Percentiles rank a stretch among this genome's conserved stretches.
Conservation (phyloP, 371 early-diverging fungal species). For the Enteropsectra breve region DNA sequence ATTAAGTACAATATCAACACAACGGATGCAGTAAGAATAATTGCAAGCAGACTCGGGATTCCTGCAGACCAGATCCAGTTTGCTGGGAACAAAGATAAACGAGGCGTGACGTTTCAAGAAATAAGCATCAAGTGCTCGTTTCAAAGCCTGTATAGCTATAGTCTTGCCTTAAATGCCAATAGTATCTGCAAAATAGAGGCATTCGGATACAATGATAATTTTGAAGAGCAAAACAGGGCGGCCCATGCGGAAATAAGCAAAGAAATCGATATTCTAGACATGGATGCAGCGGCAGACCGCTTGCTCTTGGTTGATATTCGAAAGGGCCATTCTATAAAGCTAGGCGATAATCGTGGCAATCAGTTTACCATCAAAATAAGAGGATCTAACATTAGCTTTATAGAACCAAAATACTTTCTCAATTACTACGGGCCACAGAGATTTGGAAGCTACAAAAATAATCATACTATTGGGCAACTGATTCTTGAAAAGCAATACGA, state of each 20-base stretch:
- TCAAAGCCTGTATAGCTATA: slow-evolving; percentile 38
- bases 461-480: slow-evolving; percentile 73
- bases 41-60: slow-evolving; percentile 52
- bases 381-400: not conserved
- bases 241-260: slow-evolving; percentile 3
- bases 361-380: slow-evolving; percentile 48
- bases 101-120: slow-evolving; percentile 79
- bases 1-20: slow-evolving; percentile 51
- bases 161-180: slow-evolving; percentile 1
- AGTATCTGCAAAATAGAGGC: not conserved
- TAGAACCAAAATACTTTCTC: slow-evolving; percentile 63
- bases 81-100: slow-evolving; percentile 94
- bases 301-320: slow-evolving; percentile 37
- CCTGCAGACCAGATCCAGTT: slow-evolving; percentile 63
- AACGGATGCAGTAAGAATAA: slow-evolving; percentile 34
- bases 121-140: slow-evolving; percentile 63
- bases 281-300: not conserved
- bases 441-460: slow-evolving; percentile 77
- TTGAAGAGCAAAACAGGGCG: slow-evolving; percentile 10
- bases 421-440: slow-evolving; percentile 97
- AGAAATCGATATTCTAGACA: slow-evolving; percentile 1
- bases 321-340: slow-evolving; percentile 22
- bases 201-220: slow-evolving; percentile 3
- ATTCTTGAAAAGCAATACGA: slow-evolving; percentile 68
- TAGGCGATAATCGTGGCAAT: slow-evolving; percentile 49